Evolutionary conservation across 2,329 filamentous ascomycete genomes (phyloP), one percentile per base, ranked within the genome.

Genomic region (Pseudopithomyces chartarum): DNA sequence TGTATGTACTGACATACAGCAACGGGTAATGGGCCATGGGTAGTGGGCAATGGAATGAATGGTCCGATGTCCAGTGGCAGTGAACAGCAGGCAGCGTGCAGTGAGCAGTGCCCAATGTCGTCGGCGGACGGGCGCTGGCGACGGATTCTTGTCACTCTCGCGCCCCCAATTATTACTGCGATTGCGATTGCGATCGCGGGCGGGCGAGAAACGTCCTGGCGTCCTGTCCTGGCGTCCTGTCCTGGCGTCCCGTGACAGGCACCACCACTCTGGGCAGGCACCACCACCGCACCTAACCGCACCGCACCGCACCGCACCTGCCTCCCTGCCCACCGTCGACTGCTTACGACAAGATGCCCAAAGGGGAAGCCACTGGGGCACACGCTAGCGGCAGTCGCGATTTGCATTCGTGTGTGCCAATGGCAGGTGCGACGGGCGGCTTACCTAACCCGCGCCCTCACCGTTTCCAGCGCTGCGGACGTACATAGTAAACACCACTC

Each of bases 401-500:
- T 49, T 49, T 49, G 46, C 26, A 32, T 47, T 34, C 12, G 8
- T 29, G 26, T 29, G 26, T 29, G 26, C 26, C 26, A 29, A 29
- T 29, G 26, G 26, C 26, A 29, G 26, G 26, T 8, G 26, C 26
- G 26, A 8, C 5, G 5, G 8, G 26, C 26, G 26, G n/a, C 36
- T 50, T 54, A 32, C 50, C 54, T 42, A 54, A 36, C 38, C 3
- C 17, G n/a, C 38, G n/a, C 15, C 2, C 15, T 40, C 38, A 4
- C 57, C 52, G 57, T 48, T 44, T 44, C 51, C 52, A 55, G 44
- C 45, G 55, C 50, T n/a, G 55, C 52, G 50, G 58, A 51, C 49
- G 56, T 58, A n/a, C n/a, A n/a, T n/a, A n/a, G n/a, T n/a, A n/a
- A 52, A 40, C 49, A 48, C 55, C 57, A 52, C 56, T 48, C 52